Evolutionary conservation across 495 filamentous ascomycete genomes (phyloP), one percentile per base, ranked within the genome.

Genomic region (Aspergillus ostianus): DNA sequence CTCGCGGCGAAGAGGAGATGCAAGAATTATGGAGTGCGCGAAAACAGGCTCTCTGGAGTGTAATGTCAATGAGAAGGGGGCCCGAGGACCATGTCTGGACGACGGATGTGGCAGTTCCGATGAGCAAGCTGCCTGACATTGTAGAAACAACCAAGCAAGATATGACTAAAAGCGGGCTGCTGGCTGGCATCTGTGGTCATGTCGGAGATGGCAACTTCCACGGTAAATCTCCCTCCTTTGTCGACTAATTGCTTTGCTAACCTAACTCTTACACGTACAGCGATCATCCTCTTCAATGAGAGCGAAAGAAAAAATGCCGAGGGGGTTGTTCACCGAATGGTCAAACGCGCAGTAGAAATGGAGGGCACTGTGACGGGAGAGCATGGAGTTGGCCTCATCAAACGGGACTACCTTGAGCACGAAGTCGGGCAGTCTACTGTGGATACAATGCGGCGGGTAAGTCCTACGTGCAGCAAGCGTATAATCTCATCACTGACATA

Each of bases 161-260:
- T 55, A 80, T 88, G 67, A 75, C 70, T 30, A 70, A 77, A 62
- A 83, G 79, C 55, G 82, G 81, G 1, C 62, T 88, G 19, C 65
- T 84, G 53, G 85, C 82, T 13, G 79, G 77, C 29, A 88, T 87
- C 53, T 83, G 87, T 52, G 85, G 85, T n/a, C 85, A 88, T 71
- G 85, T 87, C 18, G 85, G 85, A 15, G 85, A 88, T 73, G 85
- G 85, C 15, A 87, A 87, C 64, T 87, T 87, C 61, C 84, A 86
- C 57, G 72, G 82, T 85, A 71, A 73, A 32, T 7, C 23, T 4
- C 73, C 3, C 19, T 20, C n/a, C 23, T 10, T 57, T 7, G 5
- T 23, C 27, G 8, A 17, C 21, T 12, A 9, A 17, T 19, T 36
- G 18, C 17, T 21, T 20, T 23, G 13, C 19, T 12, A 15, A 21